These are phyloP conservation scores for Erythrophleum fordii DNA, from an alignment of 306 rosid genomes.

Conservation along the genomic window DNA sequence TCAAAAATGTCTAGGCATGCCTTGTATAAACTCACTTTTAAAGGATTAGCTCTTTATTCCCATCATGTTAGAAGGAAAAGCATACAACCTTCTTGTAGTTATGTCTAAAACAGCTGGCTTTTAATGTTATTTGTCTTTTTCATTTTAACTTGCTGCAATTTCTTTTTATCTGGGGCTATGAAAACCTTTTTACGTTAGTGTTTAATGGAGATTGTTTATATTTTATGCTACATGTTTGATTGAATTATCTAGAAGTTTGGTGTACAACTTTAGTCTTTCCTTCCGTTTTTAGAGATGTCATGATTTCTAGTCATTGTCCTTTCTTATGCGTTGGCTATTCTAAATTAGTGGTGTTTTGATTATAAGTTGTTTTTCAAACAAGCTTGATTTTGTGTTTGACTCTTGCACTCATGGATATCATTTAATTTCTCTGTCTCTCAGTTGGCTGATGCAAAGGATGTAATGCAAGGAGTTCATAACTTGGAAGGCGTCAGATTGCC, in stretches of 20 bases:
- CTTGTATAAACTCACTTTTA: not conserved
- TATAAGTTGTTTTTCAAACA: not conserved
- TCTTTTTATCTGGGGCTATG: not conserved
- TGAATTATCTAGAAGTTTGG: not conserved
- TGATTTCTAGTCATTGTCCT: conserved; percentile 22
- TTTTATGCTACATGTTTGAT: not conserved
- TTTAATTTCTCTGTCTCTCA: conserved; percentile 29
- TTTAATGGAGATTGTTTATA: not conserved
- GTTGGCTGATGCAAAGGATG: conserved; percentile 77
- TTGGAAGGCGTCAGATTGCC: conserved; percentile 65
- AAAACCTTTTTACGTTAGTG: not conserved
- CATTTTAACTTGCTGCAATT: not conserved
- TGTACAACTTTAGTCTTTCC: conserved; percentile 3
- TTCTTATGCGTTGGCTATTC: not conserved
- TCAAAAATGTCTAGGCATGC: not conserved
- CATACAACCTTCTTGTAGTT: not conserved
- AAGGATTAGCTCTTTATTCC: not conserved
- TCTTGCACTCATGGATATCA: conserved; percentile 6
- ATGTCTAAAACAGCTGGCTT: not conserved
- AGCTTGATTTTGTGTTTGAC: conserved; percentile 14
- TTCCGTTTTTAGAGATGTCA: conserved; percentile 17
- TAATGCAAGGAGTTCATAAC: conserved; percentile 59
- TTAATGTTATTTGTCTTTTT: not conserved
- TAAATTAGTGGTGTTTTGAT: not conserved
- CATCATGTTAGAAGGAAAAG: not conserved